Evolutionary conservation across 495 filamentous ascomycete genomes (phyloP).

Genomic region (Friedmanniomyces simplex): DNA sequence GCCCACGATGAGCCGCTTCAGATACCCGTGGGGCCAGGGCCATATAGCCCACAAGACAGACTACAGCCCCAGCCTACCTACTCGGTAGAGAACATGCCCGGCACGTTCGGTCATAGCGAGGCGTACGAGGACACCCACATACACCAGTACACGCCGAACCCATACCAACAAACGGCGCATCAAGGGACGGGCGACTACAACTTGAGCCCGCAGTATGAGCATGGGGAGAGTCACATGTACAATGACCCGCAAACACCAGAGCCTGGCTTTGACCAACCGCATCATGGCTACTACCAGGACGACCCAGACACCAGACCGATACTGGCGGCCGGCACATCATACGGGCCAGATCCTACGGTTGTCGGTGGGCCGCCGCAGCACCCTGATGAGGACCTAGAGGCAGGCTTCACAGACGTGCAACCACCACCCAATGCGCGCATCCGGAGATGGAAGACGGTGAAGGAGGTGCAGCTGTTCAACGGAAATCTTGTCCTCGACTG

Average conservation of each 20-base stretch:
- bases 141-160: conserved; percentile 27
- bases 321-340: conserved; percentile 44
- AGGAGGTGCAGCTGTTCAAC: conserved; percentile 92
- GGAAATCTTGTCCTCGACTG: conserved; percentile 97
- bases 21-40: conserved; percentile 51
- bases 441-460: conserved; percentile 94
- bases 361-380: conserved; percentile 25
- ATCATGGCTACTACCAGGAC: conserved; percentile 36
- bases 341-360: conserved; percentile 43
- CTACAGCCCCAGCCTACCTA: conserved; percentile 68
- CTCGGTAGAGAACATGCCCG: conserved; percentile 67
- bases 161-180: conserved; percentile 32
- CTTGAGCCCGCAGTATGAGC: conserved; percentile 73
- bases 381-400: conserved; percentile 32
- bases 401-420: conserved; percentile 27
- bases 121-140: conserved; percentile 44
- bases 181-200: conserved; percentile 54
- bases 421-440: conserved; percentile 54
- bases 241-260: conserved; percentile 39
- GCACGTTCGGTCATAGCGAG: conserved; percentile 60
- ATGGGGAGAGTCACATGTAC: conserved; percentile 48
- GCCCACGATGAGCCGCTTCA: conserved; percentile 36
- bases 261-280: conserved; percentile 25
- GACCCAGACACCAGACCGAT: conserved; percentile 55
- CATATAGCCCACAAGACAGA: conserved; percentile 43